Percentiles rank a stretch among this genome's conserved stretches.
phyloP scores from a whole-genome alignment of 73 alveolate species.

The Tetrahymena thermophila region DNA sequence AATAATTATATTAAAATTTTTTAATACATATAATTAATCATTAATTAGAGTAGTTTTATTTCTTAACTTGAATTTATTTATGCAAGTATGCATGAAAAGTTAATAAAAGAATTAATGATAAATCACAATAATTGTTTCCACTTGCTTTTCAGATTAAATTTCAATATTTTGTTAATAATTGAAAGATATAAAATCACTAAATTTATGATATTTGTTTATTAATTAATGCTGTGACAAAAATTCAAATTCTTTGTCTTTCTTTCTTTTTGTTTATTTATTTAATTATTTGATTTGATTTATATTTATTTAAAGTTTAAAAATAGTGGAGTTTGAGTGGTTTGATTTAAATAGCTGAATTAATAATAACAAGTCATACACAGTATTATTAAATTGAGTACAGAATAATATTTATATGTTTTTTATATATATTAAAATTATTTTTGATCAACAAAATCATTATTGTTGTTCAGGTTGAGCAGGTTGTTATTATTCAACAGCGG shows the following conservation, averaged over 20 bases:
- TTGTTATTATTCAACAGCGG: neutral
- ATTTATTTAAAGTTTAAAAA: neutral
- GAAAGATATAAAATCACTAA: too few species aligned
- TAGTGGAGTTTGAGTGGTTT: neutral
- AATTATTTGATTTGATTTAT: neutral
- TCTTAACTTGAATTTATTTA: neutral
- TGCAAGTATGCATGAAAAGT: too few species aligned
- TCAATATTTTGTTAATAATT: too few species aligned
- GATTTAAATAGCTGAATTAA: neutral
- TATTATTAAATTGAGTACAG: neutral
- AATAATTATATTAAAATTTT: too few species aligned
- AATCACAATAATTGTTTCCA: too few species aligned
- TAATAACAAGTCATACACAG: slow-evolving; percentile 1
- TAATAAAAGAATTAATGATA: too few species aligned
- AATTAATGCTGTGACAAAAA: too few species aligned
- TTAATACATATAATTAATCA: too few species aligned
- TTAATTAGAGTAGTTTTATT: neutral
- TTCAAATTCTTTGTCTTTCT: neutral
- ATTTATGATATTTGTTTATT: too few species aligned
- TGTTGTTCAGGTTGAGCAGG: slow-evolving; percentile 2
- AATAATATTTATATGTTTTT: neutral
- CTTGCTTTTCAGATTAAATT: too few species aligned
- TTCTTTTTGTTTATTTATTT: neutral
- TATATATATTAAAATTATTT: neutral
- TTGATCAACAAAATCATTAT: neutral